Conservation (phyloP, 2,329 filamentous ascomycete genomes). For the Ascochyta fabae region DNA sequence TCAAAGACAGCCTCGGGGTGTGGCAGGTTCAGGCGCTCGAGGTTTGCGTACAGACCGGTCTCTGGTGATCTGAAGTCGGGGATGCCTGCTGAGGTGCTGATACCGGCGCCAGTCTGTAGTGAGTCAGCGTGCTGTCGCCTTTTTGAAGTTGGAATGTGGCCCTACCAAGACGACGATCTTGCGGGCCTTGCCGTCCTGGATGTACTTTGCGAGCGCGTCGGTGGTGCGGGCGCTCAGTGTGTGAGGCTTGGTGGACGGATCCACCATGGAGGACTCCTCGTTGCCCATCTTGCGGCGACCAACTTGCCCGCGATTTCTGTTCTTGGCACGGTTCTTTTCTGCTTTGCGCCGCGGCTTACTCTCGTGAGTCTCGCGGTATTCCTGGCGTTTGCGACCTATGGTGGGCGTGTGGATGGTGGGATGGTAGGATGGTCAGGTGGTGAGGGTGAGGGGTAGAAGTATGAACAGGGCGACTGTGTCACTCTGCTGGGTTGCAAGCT, state of each 20-base stretch:
- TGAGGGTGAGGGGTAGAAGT: background rate
- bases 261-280: conserved; percentile 75
- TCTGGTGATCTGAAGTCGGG: conserved; percentile 94
- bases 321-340: conserved; percentile 21
- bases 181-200: conserved; percentile 70
- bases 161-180: conserved; percentile 80
- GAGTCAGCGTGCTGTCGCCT: conserved; percentile 6
- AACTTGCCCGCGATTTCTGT: conserved; percentile 29
- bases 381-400: conserved; percentile 60
- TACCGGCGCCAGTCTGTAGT: conserved; percentile 77
- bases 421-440: no score
- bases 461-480: background rate
- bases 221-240: conserved; percentile 74
- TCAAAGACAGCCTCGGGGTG: conserved; percentile 95
- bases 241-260: conserved; percentile 67
- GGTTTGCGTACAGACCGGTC: conserved; percentile 92
- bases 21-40: conserved; percentile 83
- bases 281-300: conserved; percentile 76
- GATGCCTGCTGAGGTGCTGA: conserved; percentile 76
- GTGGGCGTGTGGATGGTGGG: conserved; percentile 29
- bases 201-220: conserved; percentile 78
- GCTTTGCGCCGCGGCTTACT: conserved; percentile 39
- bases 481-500: background rate
- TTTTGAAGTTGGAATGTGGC: background rate
- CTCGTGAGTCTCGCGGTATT: conserved; percentile 51